A percentile compares a stretch with the other conserved stretches of the same genome.
These are phyloP conservation scores for Pythium graminicola DNA, from an alignment of 352 stramenopile genomes.

Conservation along the genomic window DNA sequence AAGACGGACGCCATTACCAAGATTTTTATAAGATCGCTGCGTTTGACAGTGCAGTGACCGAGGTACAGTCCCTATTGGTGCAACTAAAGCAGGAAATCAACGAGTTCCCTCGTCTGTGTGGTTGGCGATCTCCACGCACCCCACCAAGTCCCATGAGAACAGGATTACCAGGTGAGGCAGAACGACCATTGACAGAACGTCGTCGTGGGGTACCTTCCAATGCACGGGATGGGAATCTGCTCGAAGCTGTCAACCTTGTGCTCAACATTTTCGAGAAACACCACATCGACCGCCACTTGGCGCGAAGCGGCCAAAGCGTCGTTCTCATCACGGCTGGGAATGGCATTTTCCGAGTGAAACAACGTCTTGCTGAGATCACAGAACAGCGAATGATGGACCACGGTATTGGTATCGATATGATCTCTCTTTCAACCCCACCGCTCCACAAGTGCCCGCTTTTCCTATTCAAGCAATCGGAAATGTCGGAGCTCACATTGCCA, in stretches of 20 bases:
- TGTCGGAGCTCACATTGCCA: constrained; percentile 28
- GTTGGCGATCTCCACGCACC: background rate
- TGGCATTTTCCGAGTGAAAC: constrained; percentile 95
- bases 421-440: constrained; percentile 91
- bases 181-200: too few species aligned
- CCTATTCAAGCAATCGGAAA: constrained; percentile 87
- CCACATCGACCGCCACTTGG: constrained; percentile 96
- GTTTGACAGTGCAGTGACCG: constrained; percentile 26
- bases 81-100: constrained; percentile 54
- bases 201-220: constrained; percentile 83
- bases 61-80: too few species aligned
- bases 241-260: constrained; percentile 98
- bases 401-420: constrained; percentile 98
- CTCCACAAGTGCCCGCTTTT: constrained; percentile 98
- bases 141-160: background rate
- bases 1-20: constrained; percentile 93
- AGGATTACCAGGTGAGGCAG: constrained; percentile 44
- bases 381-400: constrained; percentile 99
- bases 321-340: constrained; percentile 94
- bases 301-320: constrained; percentile 93
- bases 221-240: constrained; percentile 94
- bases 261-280: constrained; percentile 98
- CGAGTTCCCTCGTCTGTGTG: too few species aligned
- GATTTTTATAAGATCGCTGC: constrained; percentile 57
- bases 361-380: constrained; percentile 91